Conservation (phyloP, 345 rosid species). For the Brassica juncea region DNA sequence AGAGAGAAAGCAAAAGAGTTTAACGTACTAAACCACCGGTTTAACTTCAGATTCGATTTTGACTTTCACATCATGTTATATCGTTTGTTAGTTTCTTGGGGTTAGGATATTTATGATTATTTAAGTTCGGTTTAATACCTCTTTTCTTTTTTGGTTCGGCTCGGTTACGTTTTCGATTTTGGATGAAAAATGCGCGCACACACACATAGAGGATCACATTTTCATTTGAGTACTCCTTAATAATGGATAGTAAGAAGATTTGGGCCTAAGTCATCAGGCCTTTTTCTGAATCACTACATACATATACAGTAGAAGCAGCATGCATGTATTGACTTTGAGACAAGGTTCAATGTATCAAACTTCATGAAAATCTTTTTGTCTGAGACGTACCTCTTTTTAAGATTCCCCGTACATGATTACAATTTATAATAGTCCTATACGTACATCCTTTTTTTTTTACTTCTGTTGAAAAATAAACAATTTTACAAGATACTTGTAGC, state of each 20-base stretch:
- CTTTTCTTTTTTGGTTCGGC: too few relatives aligned
- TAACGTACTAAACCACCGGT: too few relatives aligned
- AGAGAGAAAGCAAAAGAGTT: conserved; percentile 5
- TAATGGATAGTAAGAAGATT: background rate
- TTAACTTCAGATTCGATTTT: too few relatives aligned
- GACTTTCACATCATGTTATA: too few relatives aligned
- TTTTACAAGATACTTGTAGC: background rate
- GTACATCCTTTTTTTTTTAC: background rate
- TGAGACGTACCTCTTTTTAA: background rate
- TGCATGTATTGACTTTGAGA: background rate
- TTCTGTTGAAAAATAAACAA: background rate
- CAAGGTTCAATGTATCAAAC: background rate
- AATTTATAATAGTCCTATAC: background rate
- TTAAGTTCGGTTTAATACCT: too few relatives aligned
- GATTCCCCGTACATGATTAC: background rate
- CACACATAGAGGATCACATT: background rate
- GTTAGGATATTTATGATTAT: too few relatives aligned
- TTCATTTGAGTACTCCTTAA: background rate
- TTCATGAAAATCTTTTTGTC: background rate
- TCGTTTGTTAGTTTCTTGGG: too few relatives aligned
- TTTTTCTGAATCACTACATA: background rate
- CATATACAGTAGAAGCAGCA: background rate
- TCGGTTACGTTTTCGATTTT: too few relatives aligned
- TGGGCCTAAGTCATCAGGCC: background rate
- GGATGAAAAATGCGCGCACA: too few relatives aligned